Evolutionary conservation across 2,329 filamentous ascomycete genomes (phyloP).

Genomic region (Fusarium sp.): DNA sequence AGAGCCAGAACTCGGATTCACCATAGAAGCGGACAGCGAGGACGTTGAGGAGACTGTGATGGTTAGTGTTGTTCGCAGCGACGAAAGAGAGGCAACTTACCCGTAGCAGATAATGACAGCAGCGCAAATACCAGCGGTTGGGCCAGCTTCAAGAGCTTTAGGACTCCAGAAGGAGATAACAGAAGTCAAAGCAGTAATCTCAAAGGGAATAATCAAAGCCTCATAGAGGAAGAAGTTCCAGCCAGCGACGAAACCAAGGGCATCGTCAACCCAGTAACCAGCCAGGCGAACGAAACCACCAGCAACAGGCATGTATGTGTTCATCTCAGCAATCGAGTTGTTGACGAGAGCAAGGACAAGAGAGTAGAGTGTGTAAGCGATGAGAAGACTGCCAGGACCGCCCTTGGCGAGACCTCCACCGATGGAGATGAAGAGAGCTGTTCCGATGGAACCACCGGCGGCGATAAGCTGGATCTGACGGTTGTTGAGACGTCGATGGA

Average conservation of each 20-base stretch:
- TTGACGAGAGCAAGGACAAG: constrained; percentile 34
- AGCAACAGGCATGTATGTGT: constrained; percentile 35
- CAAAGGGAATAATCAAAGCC: constrained; percentile 63
- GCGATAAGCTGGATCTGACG: constrained; percentile 48
- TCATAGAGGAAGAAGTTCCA: constrained; percentile 53
- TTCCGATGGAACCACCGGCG: constrained; percentile 38
- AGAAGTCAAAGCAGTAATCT: constrained; percentile 62
- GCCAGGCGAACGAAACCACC: constrained; percentile 35
- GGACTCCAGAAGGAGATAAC: constrained; percentile 63
- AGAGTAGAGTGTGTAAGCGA: constrained; percentile 29
- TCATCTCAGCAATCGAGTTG: constrained; percentile 40
- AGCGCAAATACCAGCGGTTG: constrained; percentile 59
- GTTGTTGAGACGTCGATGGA: constrained; percentile 35
- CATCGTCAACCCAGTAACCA: constrained; percentile 36
- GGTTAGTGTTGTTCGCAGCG: neutral
- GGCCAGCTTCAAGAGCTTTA: constrained; percentile 48
- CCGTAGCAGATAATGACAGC: constrained; percentile 58
- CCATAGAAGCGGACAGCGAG: constrained; percentile 58
- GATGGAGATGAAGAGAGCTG: constrained; percentile 41
- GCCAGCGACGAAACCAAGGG: constrained; percentile 33
- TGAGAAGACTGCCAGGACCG: constrained; percentile 28
- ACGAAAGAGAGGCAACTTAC: constrained; percentile 15
- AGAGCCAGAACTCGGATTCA: constrained; percentile 60
- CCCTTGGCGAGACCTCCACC: constrained; percentile 38
- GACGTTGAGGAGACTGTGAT: constrained; percentile 52